Conservation (phyloP, 805 yeast species). For the Wickerhamiella brachini region DNA sequence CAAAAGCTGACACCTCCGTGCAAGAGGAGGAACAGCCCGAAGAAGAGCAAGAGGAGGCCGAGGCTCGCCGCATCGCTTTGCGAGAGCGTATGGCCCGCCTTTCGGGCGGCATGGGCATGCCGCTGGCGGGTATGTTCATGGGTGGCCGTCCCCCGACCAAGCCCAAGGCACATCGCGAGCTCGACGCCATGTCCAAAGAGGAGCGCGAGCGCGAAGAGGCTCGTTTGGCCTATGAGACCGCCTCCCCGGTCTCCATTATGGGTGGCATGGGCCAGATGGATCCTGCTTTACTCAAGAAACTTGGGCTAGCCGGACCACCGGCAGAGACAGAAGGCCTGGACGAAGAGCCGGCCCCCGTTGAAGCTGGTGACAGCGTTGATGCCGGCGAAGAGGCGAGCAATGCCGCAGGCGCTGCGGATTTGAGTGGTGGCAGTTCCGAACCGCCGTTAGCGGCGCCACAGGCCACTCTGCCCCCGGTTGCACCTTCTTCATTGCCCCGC, state of each 20-base stretch:
- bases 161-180: conserved; percentile 9
- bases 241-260: conserved; percentile 4
- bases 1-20: background rate
- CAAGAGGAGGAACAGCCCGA: conserved; percentile 8
- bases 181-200: conserved; percentile 10
- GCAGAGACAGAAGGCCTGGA: background rate
- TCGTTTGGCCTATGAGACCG: conserved; percentile 3
- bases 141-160: conserved; percentile 9
- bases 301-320: background rate
- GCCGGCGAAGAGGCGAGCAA: too few relatives aligned
- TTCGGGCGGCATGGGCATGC: conserved; percentile 53
- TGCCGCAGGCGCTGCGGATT: too few relatives aligned
- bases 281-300: background rate
- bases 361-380: too few relatives aligned
- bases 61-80: conserved; percentile 52
- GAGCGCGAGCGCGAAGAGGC: conserved; percentile 12
- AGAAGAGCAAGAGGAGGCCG: conserved; percentile 32
- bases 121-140: conserved; percentile 17
- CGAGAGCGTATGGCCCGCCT: conserved; percentile 94
- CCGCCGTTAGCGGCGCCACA: too few relatives aligned
- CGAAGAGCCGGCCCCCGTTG: background rate
- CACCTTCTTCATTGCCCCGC: too few relatives aligned
- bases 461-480: too few relatives aligned
- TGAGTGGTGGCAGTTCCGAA: too few relatives aligned
- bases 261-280: conserved; percentile 3